These are phyloP conservation scores for Bauhinia variegata DNA, from an alignment of 306 rosid species.

Conservation along the genomic window DNA sequence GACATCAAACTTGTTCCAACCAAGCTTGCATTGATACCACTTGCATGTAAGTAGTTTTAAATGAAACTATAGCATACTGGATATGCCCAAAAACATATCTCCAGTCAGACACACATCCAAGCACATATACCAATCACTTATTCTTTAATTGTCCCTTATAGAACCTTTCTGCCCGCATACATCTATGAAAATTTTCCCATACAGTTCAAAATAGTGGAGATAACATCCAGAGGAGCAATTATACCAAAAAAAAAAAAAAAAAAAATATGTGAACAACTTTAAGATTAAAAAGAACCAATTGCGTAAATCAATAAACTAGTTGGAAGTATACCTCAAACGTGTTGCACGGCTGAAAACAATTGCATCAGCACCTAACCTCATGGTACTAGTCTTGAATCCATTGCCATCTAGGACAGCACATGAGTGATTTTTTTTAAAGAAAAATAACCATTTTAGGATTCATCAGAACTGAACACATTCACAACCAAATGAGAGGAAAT, in stretches of 20 bases:
- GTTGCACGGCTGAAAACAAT: conserved; percentile 82
- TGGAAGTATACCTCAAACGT: conserved; percentile 51
- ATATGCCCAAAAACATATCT: conserved; percentile 1
- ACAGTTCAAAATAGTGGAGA: conserved; percentile 1
- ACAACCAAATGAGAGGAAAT: conserved; percentile 9
- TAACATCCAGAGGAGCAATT: conserved; percentile 1
- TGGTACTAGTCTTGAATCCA: conserved; percentile 98
- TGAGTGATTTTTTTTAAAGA: conserved; percentile 22
- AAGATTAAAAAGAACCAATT: conserved; percentile 19
- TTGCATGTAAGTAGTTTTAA: neutral
- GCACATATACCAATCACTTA: conserved; percentile 1
- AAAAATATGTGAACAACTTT: neutral
- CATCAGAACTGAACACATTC: conserved; percentile 25
- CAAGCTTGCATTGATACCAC: conserved; percentile 1
- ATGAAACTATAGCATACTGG: neutral
- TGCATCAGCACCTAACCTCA: conserved; percentile 94
- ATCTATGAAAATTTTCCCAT: neutral
- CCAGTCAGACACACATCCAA: conserved; percentile 3
- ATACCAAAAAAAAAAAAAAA: neutral
- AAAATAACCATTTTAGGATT: conserved; percentile 18
- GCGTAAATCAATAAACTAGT: conserved; percentile 22
- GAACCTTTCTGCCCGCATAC: neutral
- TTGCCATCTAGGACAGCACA: conserved; percentile 77
- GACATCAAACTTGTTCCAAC: conserved; percentile 1
- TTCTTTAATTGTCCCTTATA: conserved; percentile 24